phyloP scores from a whole-genome alignment of 768 basidiomycete species.

The Lentinus brumalis region DNA sequence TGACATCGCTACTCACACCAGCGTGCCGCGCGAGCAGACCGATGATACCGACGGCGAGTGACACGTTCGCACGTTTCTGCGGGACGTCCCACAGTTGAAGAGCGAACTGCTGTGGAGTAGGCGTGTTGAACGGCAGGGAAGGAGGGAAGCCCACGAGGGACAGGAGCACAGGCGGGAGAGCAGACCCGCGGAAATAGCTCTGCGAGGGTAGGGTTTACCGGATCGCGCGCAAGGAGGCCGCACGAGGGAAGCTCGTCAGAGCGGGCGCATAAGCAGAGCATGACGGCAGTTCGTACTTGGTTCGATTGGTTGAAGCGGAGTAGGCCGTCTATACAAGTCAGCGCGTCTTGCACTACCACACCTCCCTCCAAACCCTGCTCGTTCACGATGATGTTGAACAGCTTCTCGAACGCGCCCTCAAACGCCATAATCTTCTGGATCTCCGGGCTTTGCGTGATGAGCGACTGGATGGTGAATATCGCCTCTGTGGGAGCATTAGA shows the following conservation, averaged over 20 bases:
- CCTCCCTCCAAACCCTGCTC: slow-evolving; percentile 96
- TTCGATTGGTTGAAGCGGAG: slow-evolving; percentile 93
- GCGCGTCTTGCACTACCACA: slow-evolving; percentile 80
- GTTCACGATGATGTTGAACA: slow-evolving; percentile 83
- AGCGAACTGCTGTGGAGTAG: slow-evolving; percentile 86
- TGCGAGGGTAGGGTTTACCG: slow-evolving; percentile 33
- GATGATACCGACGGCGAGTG: slow-evolving; percentile 79
- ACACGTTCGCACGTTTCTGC: slow-evolving; percentile 79
- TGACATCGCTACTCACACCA: slow-evolving; percentile 41
- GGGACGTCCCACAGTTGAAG: slow-evolving; percentile 94
- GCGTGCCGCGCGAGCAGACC: slow-evolving; percentile 66
- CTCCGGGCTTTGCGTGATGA: slow-evolving; percentile 86
- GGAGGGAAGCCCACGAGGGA: slow-evolving; percentile 73
- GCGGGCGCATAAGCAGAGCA: slow-evolving; percentile 9
- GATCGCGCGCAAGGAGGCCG: slow-evolving; percentile 17
- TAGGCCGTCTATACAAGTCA: slow-evolving; percentile 83
- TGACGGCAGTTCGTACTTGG: slow-evolving; percentile 55
- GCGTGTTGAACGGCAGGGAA: slow-evolving; percentile 54
- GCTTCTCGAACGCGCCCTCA: slow-evolving; percentile 93
- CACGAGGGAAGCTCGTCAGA: slow-evolving; percentile 10
- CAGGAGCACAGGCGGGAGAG: slow-evolving; percentile 67
- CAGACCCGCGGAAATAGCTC: slow-evolving; percentile 96
- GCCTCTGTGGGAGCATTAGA: slow-evolving; percentile 56
- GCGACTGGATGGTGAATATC: slow-evolving; percentile 75
- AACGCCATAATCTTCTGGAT: slow-evolving; percentile 97